phyloP scores from a whole-genome alignment of 805 yeast genomes.

The Suhomyces sp. region DNA sequence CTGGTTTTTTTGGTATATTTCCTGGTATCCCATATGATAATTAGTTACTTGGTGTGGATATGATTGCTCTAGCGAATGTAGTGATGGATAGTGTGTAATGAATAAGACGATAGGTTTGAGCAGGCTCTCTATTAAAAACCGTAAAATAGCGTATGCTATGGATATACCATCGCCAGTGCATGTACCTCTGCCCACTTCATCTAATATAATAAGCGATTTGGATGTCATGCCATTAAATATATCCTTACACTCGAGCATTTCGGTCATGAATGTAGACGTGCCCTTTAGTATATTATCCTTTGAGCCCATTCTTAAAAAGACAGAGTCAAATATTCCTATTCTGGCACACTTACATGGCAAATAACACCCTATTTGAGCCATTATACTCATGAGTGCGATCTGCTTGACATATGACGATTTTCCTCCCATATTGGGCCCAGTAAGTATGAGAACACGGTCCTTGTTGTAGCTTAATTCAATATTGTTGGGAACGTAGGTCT shows the following conservation, averaged over 20 bases:
- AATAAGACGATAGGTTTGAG: conserved; percentile 59
- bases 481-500: conserved; percentile 64
- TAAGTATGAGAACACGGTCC: conserved; percentile 58
- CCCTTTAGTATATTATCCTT: conserved; percentile 72
- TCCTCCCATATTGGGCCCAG: conserved; percentile 92
- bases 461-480: conserved; percentile 45
- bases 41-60: conserved; percentile 46
- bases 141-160: conserved; percentile 70
- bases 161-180: conserved; percentile 70
- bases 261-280: conserved; percentile 81
- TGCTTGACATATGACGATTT: conserved; percentile 76
- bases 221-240: conserved; percentile 53
- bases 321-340: conserved; percentile 69
- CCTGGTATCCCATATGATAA: conserved; percentile 69
- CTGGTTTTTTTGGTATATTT: conserved; percentile 29
- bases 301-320: conserved; percentile 85
- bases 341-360: conserved; percentile 64
- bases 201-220: conserved; percentile 61
- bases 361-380: conserved; percentile 77
- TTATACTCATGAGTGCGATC: conserved; percentile 63
- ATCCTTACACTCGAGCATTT: conserved; percentile 61
- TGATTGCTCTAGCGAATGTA: conserved; percentile 49
- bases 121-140: conserved; percentile 46
- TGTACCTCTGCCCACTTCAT: conserved; percentile 85
- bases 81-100: conserved; percentile 79